Conservation (phyloP, 1,139 yeast genomes). For the Yamadazyma trypodendri region DNA sequence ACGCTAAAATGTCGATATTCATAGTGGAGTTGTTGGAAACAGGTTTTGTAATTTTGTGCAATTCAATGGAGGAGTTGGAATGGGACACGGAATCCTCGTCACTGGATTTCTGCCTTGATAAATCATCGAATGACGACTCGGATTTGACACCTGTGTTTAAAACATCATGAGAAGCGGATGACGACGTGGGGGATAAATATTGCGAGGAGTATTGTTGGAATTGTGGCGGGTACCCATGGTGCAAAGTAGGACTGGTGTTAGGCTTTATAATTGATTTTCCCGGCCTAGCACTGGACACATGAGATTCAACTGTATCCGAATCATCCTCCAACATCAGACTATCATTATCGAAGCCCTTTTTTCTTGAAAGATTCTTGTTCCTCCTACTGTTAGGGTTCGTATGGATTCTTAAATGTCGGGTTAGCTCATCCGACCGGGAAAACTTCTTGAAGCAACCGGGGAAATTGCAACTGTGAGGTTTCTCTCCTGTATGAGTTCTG, state of each 20-base stretch:
- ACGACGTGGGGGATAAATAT: conserved; percentile 1
- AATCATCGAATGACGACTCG: conserved; percentile 8
- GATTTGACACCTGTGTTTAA: conserved; percentile 3
- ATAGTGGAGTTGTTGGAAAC: conserved; percentile 18
- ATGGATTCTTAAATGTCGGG: conserved; percentile 86
- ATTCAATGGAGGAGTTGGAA: not conserved
- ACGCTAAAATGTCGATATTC: conserved; percentile 74
- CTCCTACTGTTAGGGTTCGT: conserved; percentile 72
- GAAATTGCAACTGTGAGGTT: conserved; percentile 84
- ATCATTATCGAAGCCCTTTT: conserved; percentile 5
- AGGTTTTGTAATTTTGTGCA: conserved; percentile 6
- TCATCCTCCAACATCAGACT: not conserved
- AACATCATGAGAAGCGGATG: not conserved
- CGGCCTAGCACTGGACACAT: not conserved
- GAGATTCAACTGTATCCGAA: not conserved
- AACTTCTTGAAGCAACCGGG: conserved; percentile 88
- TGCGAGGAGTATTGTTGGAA: not conserved
- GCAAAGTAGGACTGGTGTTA: conserved; percentile 1
- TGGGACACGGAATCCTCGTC: conserved; percentile 10
- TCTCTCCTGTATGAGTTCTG: conserved; percentile 93
- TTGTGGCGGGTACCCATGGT: not conserved
- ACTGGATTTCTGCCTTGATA: conserved; percentile 10
- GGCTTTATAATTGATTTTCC: conserved; percentile 1
- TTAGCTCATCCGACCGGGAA: conserved; percentile 85
- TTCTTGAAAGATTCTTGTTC: conserved; percentile 36